A percentile compares a stretch with the other conserved stretches of the same genome.
These are phyloP conservation scores for Parachaetomium inaequale DNA, from an alignment of 495 filamentous ascomycete species.

Conservation along the genomic window DNA sequence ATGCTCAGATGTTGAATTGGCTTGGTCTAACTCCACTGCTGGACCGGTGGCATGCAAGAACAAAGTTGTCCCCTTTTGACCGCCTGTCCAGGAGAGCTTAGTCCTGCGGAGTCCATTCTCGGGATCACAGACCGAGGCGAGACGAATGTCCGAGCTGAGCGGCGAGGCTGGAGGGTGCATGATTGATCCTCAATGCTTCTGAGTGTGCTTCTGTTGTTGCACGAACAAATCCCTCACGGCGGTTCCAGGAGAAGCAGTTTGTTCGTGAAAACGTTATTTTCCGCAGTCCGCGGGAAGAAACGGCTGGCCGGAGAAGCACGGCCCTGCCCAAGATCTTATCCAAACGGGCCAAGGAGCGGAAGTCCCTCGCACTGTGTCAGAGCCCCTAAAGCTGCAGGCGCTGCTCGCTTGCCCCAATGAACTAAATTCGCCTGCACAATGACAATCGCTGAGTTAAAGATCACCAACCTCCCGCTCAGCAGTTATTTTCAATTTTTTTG, in stretches of 20 bases:
- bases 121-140: too few species aligned
- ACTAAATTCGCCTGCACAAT: slow-evolving; percentile 11
- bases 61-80: not conserved
- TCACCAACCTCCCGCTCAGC: slow-evolving; percentile 20
- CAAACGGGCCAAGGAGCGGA: not conserved
- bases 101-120: not conserved
- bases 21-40: not conserved
- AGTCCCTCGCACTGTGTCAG: slow-evolving; percentile 4
- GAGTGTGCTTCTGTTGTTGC: not conserved
- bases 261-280: not conserved
- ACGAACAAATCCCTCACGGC: not conserved
- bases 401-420: not conserved
- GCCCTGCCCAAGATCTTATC: slow-evolving; percentile 8
- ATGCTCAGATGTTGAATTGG: too few species aligned
- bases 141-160: too few species aligned
- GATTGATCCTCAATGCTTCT: not conserved
- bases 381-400: not conserved
- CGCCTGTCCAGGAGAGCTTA: not conserved
- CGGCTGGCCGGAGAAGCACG: slow-evolving; percentile 7
- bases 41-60: not conserved
- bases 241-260: not conserved
- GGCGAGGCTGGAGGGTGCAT: not conserved
- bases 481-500: slow-evolving; percentile 6
- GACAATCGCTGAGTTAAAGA: slow-evolving; percentile 27
- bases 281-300: slow-evolving; percentile 6